Base-by-base conservation (phyloP, 2,329 filamentous ascomycete species). In the Clonostachys rhizophaga region DNA sequence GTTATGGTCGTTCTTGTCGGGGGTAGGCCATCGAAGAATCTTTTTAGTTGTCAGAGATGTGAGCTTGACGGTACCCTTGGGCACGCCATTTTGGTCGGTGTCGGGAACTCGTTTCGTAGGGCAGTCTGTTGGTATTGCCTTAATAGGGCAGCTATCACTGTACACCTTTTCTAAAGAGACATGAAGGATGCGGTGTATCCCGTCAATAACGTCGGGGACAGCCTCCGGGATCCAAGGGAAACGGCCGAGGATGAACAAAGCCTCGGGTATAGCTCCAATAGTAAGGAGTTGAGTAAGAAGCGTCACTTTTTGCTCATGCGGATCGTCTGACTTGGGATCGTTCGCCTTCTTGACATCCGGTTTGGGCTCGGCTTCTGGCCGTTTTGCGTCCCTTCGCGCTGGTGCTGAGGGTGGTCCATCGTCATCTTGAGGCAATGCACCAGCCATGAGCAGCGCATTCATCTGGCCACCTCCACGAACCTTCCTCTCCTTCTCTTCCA, bases 201-300 rank as follows among this genome's bases (percentile, higher is more conserved):
- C 85, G 34, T 88, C 83, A 4, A 89, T 79, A 11, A 97, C 76
- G 42, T 96, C 89, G 1, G 89, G 84, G 54, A 89, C 92, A 5
- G 85, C 81, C 49, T 96, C 91, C 11, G 90, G 79, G 43, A 99
- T 78, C 91, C 94, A 99, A 13, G 91, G 89, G 57, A 96, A 96
- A 46, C 87, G 86, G 34, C 92, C 92, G 8, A 96, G 79, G 47
- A 99, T 89, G 64, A 92, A 97, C 2, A 99, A 75, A 2, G 94
- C 85, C 67, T 99, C 94, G 0, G 94, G 94, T 34, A 99, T 76
- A 30, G 94, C 92, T 39, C 95, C 94, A 49, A 96, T 94, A 5
- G 88, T 88, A 3, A 99, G 78, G 14, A 99, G 75, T 55, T 91
- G 91, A 53, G 87, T 89, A 18, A 99, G 75, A 1, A 99, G 74